Conservation (phyloP, 2,329 filamentous ascomycete genomes). For the Exophiala sideris region DNA sequence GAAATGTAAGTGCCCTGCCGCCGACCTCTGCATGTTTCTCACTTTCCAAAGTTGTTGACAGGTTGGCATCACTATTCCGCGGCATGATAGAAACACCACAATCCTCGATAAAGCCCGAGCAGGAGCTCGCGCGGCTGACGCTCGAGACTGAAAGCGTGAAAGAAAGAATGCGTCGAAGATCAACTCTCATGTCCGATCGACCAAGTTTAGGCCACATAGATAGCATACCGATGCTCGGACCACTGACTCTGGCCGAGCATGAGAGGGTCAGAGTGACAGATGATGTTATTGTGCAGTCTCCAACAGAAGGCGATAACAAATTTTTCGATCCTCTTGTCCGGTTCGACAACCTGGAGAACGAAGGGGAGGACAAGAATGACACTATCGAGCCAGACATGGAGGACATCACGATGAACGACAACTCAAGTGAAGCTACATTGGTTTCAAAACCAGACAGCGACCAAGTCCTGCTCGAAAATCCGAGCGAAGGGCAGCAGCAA, state of each 20-base stretch:
- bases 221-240: constrained; percentile 18
- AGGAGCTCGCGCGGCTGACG: constrained; percentile 75
- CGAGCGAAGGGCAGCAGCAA: constrained; percentile 27
- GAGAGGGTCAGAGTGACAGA: constrained; percentile 6
- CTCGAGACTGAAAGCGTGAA: constrained; percentile 61
- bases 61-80: constrained; percentile 67
- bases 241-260: constrained; percentile 15
- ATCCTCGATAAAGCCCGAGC: constrained; percentile 65
- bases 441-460: constrained; percentile 34
- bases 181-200: constrained; percentile 34
- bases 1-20: constrained; percentile 61
- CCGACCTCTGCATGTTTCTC: constrained; percentile 22
- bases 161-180: constrained; percentile 49
- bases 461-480: constrained; percentile 39
- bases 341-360: neutral
- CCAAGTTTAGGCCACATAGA: constrained; percentile 27
- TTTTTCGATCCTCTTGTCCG: constrained; percentile 1
- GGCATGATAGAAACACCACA: constrained; percentile 64
- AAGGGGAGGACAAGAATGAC: constrained; percentile 4
- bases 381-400: neutral
- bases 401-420: constrained; percentile 19
- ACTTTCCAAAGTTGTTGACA: constrained; percentile 61
- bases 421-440: constrained; percentile 39
- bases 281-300: constrained; percentile 14
- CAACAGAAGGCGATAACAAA: neutral